Base-by-base conservation (phyloP, 1,139 yeast genomes). In the Diutina catenulata region DNA sequence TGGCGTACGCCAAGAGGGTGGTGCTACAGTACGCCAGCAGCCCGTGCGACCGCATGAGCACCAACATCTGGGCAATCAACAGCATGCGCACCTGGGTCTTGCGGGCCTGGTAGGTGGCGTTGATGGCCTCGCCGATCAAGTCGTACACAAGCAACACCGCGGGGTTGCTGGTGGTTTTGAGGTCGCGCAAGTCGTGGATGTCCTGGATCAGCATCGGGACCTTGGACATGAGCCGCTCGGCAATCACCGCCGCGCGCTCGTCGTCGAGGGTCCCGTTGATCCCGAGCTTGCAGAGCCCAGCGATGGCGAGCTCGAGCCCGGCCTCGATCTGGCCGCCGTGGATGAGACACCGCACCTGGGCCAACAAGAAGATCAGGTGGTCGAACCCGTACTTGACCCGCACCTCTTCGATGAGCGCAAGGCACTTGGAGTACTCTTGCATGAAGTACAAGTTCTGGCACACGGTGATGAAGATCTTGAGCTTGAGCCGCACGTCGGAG, bases 121-220 rank as follows among this genome's bases (percentile, higher is more conserved):
- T 50, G 3, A 70, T 50, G 28, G 71, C 44, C 33, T 67, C 70
- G 18, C 64, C 52, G 19, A 71, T 57, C 18, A 71, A 55, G 40
- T 69, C 73, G 37, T 64, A 71, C 2, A 63, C 57, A 26, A 69
- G 48, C 5, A 55, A 41, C 2, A 56, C 48, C 13, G 51, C 48
- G 2, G 59, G 56, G 31, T 64, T 56, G 3, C 55, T 55, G 1
- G 61, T 49, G 1, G 41, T 40, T 10, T 54, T 53, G 4, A 51
- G 39, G 1, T 52, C 44, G 4, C 52, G 55, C 38, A 70, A 47
- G 6, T 50, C 52, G 23, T 71, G 49, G 13, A 72, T 65, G 37
- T 70, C 76, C 2, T 60, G 50, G 2, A 65, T 55, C 1, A 74
- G 61, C 3, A 62, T 46, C 0, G 76, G 75, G 5, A 68, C 52